Conservation (phyloP, 2,329 filamentous ascomycete species). For the Stagonosporopsis cucurbitacearum region DNA sequence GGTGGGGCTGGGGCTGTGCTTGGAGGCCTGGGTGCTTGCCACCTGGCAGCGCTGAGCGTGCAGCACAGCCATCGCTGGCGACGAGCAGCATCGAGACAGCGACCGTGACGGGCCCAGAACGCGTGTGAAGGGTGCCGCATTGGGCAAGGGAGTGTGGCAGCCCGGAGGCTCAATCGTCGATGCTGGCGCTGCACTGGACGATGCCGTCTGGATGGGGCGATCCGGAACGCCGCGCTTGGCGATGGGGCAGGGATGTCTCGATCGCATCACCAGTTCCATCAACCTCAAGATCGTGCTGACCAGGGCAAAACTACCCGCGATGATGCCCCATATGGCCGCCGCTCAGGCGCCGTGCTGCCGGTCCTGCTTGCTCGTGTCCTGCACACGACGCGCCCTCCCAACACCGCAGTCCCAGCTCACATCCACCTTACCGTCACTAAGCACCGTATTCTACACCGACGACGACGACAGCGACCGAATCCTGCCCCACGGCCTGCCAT, state of each 20-base stretch:
- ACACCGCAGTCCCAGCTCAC: background rate
- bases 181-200: background rate
- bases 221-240: background rate
- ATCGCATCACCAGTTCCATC: slow-evolving; percentile 6
- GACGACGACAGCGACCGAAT: background rate
- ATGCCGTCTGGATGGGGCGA: background rate
- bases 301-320: background rate
- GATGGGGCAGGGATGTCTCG: slow-evolving; percentile 7
- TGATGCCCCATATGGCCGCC: slow-evolving; percentile 2
- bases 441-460: too few relatives aligned
- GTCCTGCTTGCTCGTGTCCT: background rate
- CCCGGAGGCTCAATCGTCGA: slow-evolving; percentile 11
- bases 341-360: slow-evolving; percentile 1
- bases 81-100: background rate
- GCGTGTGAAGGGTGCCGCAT: background rate
- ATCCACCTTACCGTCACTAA: too few relatives aligned
- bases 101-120: background rate
- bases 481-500: background rate
- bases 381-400: background rate
- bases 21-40: too few relatives aligned
- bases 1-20: too few relatives aligned
- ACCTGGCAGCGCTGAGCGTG: too few relatives aligned
- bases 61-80: background rate
- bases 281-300: slow-evolving; percentile 16
- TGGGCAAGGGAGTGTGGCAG: background rate